Evolutionary conservation across 345 rosid genomes (phyloP), one percentile per base, ranked within the genome.

Genomic region (Balakata baccata): DNA sequence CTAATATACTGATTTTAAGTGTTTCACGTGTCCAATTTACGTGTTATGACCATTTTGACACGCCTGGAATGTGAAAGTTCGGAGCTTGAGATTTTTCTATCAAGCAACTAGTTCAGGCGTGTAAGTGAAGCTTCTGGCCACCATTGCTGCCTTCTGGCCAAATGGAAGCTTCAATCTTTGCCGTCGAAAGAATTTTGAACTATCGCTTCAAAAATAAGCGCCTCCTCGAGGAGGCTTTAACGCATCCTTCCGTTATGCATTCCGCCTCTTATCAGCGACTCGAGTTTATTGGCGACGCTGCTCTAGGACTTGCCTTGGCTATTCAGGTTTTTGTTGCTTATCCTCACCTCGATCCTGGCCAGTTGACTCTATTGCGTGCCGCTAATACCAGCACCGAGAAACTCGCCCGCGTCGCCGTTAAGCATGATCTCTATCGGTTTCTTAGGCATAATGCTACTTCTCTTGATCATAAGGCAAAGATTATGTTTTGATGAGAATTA

Each of bases 201-300:
- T 89, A 91, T 84, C 71, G 11, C 3, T 90, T 91, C 79, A 76
- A 12, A 34, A 37, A 86, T 81, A 86, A 80, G 68, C 39, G 34
- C 17, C 91, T 89, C 5, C 83, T 93, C 0, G 84, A 85, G 64
- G 88, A 90, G 57, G 96, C 98, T 0, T 73, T 93, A 34, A 91
- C 97, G 6, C 97, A 91, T 81, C 61, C 94, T 0, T 93, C 98
- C 10, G 72, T 9, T 69, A 2, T 66, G 2, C 85, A 76, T 11
- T 72, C 84, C 13, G 61, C 78, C 3, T 80, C 87, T 23, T 87
- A 91, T 73, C 83, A 91, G 73, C 84, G 94, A 43, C 91, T 93
- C 12, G 98, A 93, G 84, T 93, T 88, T 77, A 23, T 93, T n/a
- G 97, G 98, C 5, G 97, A 93, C 69, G 84, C 95, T 11, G 90